Evolutionary conservation across 176 grass and related monocot species (phyloP).

Genomic region (Lolium multiflorum): DNA sequence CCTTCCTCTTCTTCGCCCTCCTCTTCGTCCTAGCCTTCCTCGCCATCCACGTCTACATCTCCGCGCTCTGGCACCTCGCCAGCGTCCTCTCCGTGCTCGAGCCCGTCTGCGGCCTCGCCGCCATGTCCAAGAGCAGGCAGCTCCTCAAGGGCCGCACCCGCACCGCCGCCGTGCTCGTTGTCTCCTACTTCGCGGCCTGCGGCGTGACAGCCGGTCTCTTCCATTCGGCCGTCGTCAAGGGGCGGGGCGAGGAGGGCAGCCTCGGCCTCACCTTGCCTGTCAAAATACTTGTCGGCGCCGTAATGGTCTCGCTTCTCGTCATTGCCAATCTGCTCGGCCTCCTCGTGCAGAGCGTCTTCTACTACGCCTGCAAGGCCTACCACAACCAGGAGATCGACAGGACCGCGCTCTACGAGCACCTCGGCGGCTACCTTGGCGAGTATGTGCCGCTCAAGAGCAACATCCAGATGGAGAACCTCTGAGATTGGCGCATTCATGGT

Average conservation of each 20-base stretch:
- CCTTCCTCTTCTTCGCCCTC: conserved; percentile 49
- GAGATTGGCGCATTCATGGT: conserved; percentile 39
- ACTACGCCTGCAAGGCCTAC: conserved; percentile 96
- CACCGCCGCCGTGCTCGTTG: conserved; percentile 66
- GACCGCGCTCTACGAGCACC: conserved; percentile 77
- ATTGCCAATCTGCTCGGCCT: conserved; percentile 76
- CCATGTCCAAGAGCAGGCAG: conserved; percentile 85
- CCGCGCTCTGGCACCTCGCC: conserved; percentile 94
- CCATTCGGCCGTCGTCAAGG: conserved; percentile 85
- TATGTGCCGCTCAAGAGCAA: conserved; percentile 96
- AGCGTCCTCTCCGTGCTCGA: conserved; percentile 96
- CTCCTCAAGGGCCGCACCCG: conserved; percentile 66
- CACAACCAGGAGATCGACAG: conserved; percentile 97
- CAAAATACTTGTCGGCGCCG: conserved; percentile 59
- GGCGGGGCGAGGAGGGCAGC: conserved; percentile 73
- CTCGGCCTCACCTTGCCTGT: conserved; percentile 50
- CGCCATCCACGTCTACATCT: conserved; percentile 90
- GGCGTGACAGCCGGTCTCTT: conserved; percentile 66
- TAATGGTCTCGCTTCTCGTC: conserved; percentile 79
- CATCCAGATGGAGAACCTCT: conserved; percentile 93
- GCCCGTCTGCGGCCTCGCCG: conserved; percentile 79
- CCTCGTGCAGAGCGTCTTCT: conserved; percentile 93
- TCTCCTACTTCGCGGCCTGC: conserved; percentile 71
- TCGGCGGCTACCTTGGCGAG: conserved; percentile 92
- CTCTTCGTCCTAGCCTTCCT: conserved; percentile 64